A percentile compares a stretch with the other conserved stretches of the same genome.
Conservation (phyloP, 2,329 filamentous ascomycete genomes). For the Microcyclospora tardicrescens region DNA sequence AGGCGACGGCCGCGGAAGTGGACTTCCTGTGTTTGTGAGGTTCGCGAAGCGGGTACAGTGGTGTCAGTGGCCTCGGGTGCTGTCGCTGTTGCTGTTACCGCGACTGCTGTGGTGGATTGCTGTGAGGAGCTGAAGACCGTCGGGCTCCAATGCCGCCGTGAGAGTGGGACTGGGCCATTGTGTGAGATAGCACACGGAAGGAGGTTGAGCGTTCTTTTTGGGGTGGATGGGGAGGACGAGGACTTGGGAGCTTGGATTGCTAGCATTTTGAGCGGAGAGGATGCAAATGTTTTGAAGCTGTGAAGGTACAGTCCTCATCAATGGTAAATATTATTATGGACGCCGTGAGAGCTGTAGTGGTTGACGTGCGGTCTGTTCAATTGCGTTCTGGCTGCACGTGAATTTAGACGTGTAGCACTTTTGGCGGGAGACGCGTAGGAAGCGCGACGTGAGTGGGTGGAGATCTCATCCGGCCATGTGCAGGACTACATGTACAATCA, state of each 20-base stretch:
- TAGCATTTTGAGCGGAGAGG: slow-evolving; percentile 27
- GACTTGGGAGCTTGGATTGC: slow-evolving; percentile 24
- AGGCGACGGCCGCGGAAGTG: slow-evolving; percentile 75
- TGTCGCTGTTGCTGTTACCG: background rate
- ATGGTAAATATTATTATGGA: too few relatives aligned
- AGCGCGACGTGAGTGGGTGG: too few relatives aligned
- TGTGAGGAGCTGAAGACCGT: slow-evolving; percentile 2
- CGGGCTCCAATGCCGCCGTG: slow-evolving; percentile 59
- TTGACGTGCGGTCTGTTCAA: background rate
- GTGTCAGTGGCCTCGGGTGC: slow-evolving; percentile 1
- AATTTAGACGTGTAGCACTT: too few relatives aligned
- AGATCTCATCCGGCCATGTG: too few relatives aligned
- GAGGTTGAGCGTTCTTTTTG: slow-evolving; percentile 50
- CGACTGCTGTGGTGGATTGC: background rate
- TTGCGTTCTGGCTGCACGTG: too few relatives aligned
- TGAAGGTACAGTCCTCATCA: too few relatives aligned
- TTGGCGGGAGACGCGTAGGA: too few relatives aligned
- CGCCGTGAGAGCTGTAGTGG: too few relatives aligned
- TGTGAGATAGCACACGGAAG: slow-evolving; percentile 72
- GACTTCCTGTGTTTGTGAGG: slow-evolving; percentile 27
- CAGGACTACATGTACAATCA: too few relatives aligned
- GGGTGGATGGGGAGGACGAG: background rate
- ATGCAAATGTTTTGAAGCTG: too few relatives aligned
- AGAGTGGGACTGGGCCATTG: slow-evolving; percentile 54
- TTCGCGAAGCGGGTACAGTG: background rate